phyloP scores from a whole-genome alignment of 352 stramenopile species.

The Thalassiosira mediterranea region DNA sequence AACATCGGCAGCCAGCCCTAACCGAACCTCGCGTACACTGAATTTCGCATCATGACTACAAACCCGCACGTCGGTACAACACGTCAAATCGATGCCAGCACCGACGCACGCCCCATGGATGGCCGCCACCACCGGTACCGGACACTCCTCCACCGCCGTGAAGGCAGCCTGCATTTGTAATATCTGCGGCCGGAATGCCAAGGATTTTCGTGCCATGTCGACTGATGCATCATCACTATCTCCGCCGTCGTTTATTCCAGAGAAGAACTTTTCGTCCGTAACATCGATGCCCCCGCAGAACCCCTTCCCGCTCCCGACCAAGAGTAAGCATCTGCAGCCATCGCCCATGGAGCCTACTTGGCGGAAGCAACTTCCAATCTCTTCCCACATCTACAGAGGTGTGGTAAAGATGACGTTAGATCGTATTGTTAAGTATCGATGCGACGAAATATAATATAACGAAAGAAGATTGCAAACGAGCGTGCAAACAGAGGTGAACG shows the following conservation, averaged over 20 bases:
- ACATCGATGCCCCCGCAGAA: conserved; percentile 78
- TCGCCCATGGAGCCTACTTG: conserved; percentile 55
- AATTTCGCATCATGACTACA: conserved; percentile 60
- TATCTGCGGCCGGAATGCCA: conserved; percentile 73
- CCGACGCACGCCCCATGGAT: conserved; percentile 77
- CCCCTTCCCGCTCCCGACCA: conserved; percentile 65
- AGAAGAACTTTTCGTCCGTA: conserved; percentile 65
- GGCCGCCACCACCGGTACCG: conserved; percentile 70
- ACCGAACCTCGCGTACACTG: conserved; percentile 65
- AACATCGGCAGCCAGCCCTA: conserved; percentile 77
- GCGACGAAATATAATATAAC: not conserved
- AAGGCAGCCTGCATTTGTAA: conserved; percentile 75
- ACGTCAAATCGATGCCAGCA: conserved; percentile 69
- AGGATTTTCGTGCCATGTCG: conserved; percentile 60
- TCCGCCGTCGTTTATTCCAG: conserved; percentile 14
- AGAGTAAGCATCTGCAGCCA: conserved; percentile 64
- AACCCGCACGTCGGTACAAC: conserved; percentile 68
- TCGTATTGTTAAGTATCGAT: not conserved
- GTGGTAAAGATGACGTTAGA: not conserved
- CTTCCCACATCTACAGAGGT: conserved; percentile 64
- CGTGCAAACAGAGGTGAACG: too few species aligned
- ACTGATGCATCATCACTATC: conserved; percentile 12
- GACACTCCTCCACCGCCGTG: conserved; percentile 71
- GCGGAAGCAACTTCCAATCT: conserved; percentile 71
- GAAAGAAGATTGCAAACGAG: too few species aligned